Base-by-base conservation (phyloP, 2,329 filamentous ascomycete genomes). In the Cladophialophora carrionii region DNA sequence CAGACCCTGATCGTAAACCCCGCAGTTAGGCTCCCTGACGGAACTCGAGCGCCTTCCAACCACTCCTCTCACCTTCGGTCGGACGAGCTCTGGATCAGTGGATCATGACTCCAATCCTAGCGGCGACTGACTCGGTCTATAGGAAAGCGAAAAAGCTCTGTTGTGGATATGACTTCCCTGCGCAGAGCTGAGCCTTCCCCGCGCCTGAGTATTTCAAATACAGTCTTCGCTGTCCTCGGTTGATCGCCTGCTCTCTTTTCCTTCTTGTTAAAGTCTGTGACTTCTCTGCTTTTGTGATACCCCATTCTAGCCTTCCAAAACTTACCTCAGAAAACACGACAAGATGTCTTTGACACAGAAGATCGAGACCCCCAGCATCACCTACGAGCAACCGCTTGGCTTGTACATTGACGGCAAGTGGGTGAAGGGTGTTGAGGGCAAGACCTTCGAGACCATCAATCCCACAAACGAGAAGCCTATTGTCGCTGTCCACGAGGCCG, bases 361-460 rank as follows among this genome's bases (percentile, higher is more conserved):
- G 65, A 78, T 79, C 70, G 72, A 75, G 69, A 78, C 77, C 56
- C 76, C 77, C 56, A 74, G 72, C 65, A 68, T 76, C 71, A 76
- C 76, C 64, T 79, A 78, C 61, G 78, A 79, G 66, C 78, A 79
- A 72, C 78, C 78, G 10, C 71, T 76, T 14, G 78, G 78, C 69
- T 70, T 79, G 73, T 79, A 74, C 75, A 76, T 74, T 64, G 93
- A 95, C 86, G 93, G 94, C 79, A 90, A 97, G 80, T 97, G 89
- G 81, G 87, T 96, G 70, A 87, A 90, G 78, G 84, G 87, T 76
- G 88, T 90, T 69, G 91, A 96, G 73, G 92, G 92, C 82, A 89
- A 91, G 85, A 92, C 89, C 72, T 95, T 96, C 76, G 92, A 96
- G 81, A 90, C 92, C 78, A 89, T 95, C 84, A 96, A 96, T 85